These are phyloP conservation scores for Coemansia sp. DNA, from an alignment of 192 early-diverging fungal species.

Conservation along the genomic window DNA sequence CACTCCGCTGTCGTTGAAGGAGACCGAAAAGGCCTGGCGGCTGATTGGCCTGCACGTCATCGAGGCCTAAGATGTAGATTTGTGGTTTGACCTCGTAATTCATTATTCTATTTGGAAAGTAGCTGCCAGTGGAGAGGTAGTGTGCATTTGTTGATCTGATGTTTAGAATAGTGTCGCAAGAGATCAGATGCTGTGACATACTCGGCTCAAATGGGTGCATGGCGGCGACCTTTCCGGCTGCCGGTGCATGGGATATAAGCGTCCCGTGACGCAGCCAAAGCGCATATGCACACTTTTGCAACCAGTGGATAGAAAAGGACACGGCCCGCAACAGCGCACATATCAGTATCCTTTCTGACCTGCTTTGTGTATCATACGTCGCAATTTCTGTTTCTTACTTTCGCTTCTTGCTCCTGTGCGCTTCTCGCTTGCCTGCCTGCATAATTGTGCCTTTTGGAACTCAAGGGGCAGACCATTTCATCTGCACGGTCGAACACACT, in stretches of 20 bases:
- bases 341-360: not conserved
- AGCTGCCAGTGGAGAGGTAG: not conserved
- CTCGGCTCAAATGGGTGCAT: not conserved
- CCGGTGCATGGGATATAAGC: not conserved
- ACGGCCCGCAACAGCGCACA: too few relatives aligned
- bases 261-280: not conserved
- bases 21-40: conserved; percentile 44
- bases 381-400: not conserved
- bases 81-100: not conserved
- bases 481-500: not conserved
- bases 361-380: not conserved
- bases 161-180: not conserved
- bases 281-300: not conserved
- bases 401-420: not conserved
- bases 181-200: not conserved
- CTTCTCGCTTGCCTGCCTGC: not conserved
- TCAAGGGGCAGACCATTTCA: not conserved
- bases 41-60: conserved; percentile 49
- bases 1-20: conserved; percentile 35
- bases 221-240: not conserved
- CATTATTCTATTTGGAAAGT: not conserved
- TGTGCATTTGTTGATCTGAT: not conserved
- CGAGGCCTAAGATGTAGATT: conserved; percentile 18
- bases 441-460: not conserved
- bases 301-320: not conserved